A percentile compares a stretch with the other conserved stretches of the same genome.
Evolutionary conservation across 345 rosid species (phyloP).

Genomic region (Corchorus olitorius): DNA sequence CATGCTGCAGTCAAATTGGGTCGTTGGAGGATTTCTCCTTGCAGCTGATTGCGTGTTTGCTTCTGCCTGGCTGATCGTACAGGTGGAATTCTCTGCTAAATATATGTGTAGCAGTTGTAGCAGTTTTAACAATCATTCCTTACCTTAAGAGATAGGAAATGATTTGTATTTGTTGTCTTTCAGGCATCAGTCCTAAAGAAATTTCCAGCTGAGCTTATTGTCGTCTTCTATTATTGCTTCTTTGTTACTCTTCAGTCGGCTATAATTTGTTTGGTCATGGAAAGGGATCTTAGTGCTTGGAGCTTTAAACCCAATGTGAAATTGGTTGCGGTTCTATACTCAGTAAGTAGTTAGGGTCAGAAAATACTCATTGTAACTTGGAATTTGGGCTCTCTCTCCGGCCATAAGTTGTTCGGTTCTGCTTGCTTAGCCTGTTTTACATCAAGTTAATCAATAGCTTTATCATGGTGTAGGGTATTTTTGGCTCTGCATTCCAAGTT

Average conservation of each 20-base stretch:
- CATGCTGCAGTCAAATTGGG: slow-evolving; percentile 36
- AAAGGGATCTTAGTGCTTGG: slow-evolving; percentile 43
- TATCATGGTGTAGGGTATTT: slow-evolving; percentile 28
- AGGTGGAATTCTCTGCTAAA: slow-evolving; percentile 27
- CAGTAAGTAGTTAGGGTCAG: slow-evolving; percentile 33
- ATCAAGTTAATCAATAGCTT: background rate
- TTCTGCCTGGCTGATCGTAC: slow-evolving; percentile 45
- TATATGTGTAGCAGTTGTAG: background rate
- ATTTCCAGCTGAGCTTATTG: slow-evolving; percentile 43
- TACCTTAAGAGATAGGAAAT: slow-evolving; percentile 4
- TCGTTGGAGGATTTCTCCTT: slow-evolving; percentile 47
- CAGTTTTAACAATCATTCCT: background rate
- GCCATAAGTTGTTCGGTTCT: slow-evolving; percentile 3
- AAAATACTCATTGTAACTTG: background rate
- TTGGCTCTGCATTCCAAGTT: slow-evolving; percentile 66
- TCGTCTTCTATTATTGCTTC: slow-evolving; percentile 50
- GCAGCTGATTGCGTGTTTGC: slow-evolving; percentile 37
- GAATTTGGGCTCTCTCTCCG: background rate
- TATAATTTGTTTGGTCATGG: slow-evolving; percentile 35
- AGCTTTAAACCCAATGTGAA: slow-evolving; percentile 38
- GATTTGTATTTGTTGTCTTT: background rate
- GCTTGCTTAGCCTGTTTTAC: slow-evolving; percentile 3
- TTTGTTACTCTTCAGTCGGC: slow-evolving; percentile 57
- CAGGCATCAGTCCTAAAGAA: slow-evolving; percentile 40
- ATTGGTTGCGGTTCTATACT: slow-evolving; percentile 41